These are phyloP conservation scores for Chenopodium quinoa DNA, from an alignment of 148 eudicot species.

Conservation along the genomic window DNA sequence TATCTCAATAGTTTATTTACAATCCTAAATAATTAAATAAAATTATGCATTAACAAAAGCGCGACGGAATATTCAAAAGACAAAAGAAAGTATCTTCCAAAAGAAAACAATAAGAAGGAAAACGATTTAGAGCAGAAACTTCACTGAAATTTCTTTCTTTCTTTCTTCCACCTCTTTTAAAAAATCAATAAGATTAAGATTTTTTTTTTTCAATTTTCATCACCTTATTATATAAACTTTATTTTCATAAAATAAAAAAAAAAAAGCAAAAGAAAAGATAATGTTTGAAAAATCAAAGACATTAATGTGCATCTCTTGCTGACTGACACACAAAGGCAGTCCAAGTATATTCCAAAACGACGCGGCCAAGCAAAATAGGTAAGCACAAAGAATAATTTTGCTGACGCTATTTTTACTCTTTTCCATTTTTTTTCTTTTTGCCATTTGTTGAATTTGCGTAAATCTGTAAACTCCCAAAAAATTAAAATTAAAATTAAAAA, in stretches of 20 bases:
- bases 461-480: not conserved
- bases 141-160: constrained; percentile 6
- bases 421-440: not conserved
- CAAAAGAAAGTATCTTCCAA: not conserved
- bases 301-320: not conserved
- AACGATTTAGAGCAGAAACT: not conserved
- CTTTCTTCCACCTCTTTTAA: too few species aligned
- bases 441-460: not conserved
- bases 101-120: not conserved
- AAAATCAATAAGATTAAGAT: too few species aligned
- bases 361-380: constrained; percentile 14
- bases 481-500: not conserved
- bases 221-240: too few species aligned
- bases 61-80: too few species aligned
- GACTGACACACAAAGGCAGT: not conserved
- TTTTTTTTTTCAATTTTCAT: too few species aligned
- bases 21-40: too few species aligned
- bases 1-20: too few species aligned
- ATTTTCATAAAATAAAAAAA: too few species aligned
- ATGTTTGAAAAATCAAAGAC: not conserved
- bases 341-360: constrained; percentile 30
- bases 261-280: not conserved
- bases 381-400: not conserved
- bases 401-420: not conserved
- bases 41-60: too few species aligned